Conservation (phyloP, 441 rosid genomes). For the Adansonia rubrostipa region DNA sequence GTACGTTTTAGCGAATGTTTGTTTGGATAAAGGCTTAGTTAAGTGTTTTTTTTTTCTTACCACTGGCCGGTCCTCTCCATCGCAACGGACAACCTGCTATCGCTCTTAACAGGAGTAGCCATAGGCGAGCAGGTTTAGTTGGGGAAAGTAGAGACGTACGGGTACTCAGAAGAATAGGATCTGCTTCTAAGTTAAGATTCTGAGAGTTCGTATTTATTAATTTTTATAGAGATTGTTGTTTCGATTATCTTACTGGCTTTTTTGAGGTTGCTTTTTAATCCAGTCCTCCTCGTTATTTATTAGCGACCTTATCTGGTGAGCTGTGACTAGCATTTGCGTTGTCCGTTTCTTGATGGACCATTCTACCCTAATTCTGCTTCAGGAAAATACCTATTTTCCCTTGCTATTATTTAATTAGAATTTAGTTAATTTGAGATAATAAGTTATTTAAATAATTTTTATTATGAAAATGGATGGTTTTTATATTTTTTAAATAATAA, state of each 20-base stretch:
- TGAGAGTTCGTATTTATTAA: background rate
- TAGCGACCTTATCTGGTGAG: background rate
- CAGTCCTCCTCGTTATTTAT: background rate
- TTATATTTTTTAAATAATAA: too few relatives aligned
- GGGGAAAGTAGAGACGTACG: background rate
- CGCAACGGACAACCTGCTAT: constrained; percentile 54
- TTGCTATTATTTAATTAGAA: background rate
- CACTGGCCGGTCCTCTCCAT: constrained; percentile 92
- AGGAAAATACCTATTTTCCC: background rate
- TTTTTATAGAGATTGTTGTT: constrained; percentile 2
- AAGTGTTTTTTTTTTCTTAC: constrained; percentile 36
- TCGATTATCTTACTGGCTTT: background rate
- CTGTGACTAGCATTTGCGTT: background rate
- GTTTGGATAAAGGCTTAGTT: background rate
- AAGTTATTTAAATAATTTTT: too few relatives aligned
- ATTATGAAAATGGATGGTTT: too few relatives aligned
- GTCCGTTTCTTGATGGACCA: constrained; percentile 22
- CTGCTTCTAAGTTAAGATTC: background rate
- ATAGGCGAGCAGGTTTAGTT: constrained; percentile 28
- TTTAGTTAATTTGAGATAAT: too few relatives aligned
- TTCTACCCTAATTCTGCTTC: constrained; percentile 19
- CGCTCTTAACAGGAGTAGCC: constrained; percentile 44
- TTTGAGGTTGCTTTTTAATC: background rate
- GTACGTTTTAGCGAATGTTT: background rate
- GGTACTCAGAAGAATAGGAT: background rate